phyloP scores from a whole-genome alignment of 768 basidiomycete genomes.

The Coprinopsis sp. region DNA sequence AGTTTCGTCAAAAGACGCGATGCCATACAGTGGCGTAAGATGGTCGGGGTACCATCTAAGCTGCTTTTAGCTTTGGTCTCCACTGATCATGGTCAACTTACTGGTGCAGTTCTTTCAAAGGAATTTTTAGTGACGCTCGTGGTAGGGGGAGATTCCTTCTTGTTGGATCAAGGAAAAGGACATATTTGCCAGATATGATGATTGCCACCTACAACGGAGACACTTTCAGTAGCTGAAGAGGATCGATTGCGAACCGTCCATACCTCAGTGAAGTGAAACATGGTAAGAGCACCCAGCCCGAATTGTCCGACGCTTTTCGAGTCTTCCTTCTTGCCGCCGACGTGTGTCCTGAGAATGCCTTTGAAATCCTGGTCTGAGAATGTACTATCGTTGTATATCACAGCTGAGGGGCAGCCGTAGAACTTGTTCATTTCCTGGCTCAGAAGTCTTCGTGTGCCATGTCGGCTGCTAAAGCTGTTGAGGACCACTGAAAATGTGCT shows the following conservation, averaged over 20 bases:
- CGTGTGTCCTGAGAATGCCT: conserved; percentile 41
- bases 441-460: conserved; percentile 19
- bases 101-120: conserved; percentile 26
- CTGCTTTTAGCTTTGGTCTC: neutral
- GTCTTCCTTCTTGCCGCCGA: conserved; percentile 38
- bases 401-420: conserved; percentile 31
- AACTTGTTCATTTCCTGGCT: conserved; percentile 31
- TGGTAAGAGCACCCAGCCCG: conserved; percentile 47
- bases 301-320: conserved; percentile 45
- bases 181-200: conserved; percentile 26
- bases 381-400: conserved; percentile 40
- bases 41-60: neutral
- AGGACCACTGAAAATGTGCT: conserved; percentile 37
- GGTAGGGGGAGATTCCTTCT: conserved; percentile 34
- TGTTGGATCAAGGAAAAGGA: conserved; percentile 44
- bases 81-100: neutral
- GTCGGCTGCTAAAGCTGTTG: conserved; percentile 21
- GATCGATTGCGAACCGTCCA: conserved; percentile 7
- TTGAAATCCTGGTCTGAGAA: conserved; percentile 41
- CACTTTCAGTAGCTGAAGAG: too few species aligned
- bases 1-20: neutral
- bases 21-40: neutral
- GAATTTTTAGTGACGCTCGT: conserved; percentile 26
- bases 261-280: conserved; percentile 52
- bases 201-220: conserved; percentile 24